Conservation (phyloP, 1,284 basidiomycete species). For the Leucoagaricus sp. region DNA sequence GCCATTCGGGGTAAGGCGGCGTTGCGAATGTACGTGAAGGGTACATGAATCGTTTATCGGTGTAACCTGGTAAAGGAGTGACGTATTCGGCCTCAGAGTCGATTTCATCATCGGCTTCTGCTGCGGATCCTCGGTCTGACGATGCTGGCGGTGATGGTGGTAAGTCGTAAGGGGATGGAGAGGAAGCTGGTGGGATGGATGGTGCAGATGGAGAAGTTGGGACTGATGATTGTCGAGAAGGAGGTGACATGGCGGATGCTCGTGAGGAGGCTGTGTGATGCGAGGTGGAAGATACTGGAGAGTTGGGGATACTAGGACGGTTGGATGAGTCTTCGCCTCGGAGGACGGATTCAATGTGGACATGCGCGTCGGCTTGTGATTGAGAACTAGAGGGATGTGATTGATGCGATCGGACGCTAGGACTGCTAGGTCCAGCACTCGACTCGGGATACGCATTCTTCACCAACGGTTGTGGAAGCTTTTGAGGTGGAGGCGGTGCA, state of each 20-base stretch:
- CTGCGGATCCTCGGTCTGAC: background rate
- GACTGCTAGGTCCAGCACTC: slow-evolving; percentile 1
- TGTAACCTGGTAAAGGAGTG: slow-evolving; percentile 5
- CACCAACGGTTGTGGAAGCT: background rate
- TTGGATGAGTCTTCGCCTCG: background rate
- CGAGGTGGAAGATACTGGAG: background rate
- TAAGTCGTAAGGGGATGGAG: background rate
- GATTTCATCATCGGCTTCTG: background rate
- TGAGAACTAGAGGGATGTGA: background rate
- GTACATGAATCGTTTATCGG: slow-evolving; percentile 8
- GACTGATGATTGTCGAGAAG: background rate
- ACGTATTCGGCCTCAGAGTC: slow-evolving; percentile 13
- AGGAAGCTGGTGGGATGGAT: background rate
- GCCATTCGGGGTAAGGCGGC: slow-evolving; percentile 20
- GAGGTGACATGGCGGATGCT: background rate
- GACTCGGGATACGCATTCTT: background rate
- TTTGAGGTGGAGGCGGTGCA: slow-evolving; percentile 5
- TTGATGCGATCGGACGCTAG: background rate
- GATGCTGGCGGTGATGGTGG: background rate
- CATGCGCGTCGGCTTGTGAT: background rate
- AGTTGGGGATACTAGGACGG: background rate
- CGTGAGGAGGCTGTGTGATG: background rate
- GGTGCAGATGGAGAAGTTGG: background rate
- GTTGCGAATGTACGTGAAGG: slow-evolving; percentile 9
- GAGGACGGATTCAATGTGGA: background rate